Evolutionary conservation across 1,139 yeast genomes (phyloP).

Genomic region (Kodamaea sp.): DNA sequence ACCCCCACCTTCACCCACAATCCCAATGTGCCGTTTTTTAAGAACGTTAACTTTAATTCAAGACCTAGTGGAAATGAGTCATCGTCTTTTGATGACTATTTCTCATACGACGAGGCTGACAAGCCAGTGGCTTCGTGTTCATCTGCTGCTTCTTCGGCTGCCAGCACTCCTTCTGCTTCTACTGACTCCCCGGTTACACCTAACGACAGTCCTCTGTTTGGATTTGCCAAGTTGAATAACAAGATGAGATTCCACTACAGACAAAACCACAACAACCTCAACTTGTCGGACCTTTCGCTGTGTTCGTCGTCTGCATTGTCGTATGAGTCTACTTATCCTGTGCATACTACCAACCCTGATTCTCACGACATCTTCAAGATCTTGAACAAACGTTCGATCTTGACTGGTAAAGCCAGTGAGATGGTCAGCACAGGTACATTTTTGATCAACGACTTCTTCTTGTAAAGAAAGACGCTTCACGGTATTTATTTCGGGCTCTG

Average conservation of each 20-base stretch:
- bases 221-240: slow-evolving; percentile 9
- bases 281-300: slow-evolving; percentile 23
- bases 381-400: slow-evolving; percentile 47
- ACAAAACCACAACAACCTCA: slow-evolving; percentile 43
- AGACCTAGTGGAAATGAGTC: slow-evolving; percentile 18
- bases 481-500: not conserved
- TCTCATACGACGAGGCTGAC: slow-evolving; percentile 20
- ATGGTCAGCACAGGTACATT: slow-evolving; percentile 55
- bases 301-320: slow-evolving; percentile 7
- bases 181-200: slow-evolving; percentile 1
- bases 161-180: not conserved
- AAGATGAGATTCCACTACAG: slow-evolving; percentile 49
- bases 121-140: not conserved
- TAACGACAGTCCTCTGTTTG: slow-evolving; percentile 2
- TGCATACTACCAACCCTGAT: slow-evolving; percentile 8
- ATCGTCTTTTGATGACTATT: slow-evolving; percentile 42
- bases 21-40: slow-evolving; percentile 39
- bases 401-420: slow-evolving; percentile 55
- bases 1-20: slow-evolving; percentile 10
- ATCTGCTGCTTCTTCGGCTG: not conserved
- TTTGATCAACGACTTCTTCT: slow-evolving; percentile 49
- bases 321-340: slow-evolving; percentile 4
- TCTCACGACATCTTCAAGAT: slow-evolving; percentile 32
- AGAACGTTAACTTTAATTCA: slow-evolving; percentile 40
- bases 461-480: slow-evolving; percentile 17